Conservation (phyloP, 208 protist genomes). For the Trichomonas vaginalis region DNA sequence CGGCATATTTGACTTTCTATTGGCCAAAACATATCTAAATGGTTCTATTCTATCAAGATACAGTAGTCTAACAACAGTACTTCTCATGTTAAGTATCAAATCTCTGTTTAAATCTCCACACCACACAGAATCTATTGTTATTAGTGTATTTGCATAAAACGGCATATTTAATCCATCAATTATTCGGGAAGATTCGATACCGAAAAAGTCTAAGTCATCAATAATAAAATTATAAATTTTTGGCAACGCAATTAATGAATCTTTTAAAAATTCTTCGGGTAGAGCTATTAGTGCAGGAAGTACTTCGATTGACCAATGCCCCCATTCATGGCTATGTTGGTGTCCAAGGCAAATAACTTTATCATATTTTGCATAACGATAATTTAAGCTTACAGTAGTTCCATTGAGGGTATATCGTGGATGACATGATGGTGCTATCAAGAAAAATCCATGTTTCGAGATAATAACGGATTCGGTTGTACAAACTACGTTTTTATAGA, state of each 20-base stretch:
- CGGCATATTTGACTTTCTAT: neutral
- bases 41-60: neutral
- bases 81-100: neutral
- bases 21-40: neutral
- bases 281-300: neutral
- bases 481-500: neutral
- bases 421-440: neutral
- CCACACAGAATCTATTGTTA: neutral
- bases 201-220: neutral
- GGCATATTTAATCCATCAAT: neutral
- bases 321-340: neutral
- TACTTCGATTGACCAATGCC: neutral
- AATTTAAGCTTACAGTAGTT: neutral
- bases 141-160: neutral
- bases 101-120: neutral
- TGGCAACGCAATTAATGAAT: neutral
- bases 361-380: neutral
- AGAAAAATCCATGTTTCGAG: neutral
- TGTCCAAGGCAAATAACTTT: neutral
- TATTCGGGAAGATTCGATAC: neutral
- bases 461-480: neutral
- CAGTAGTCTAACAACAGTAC: neutral
- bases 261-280: neutral
- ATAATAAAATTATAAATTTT: neutral
- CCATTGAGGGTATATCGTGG: neutral